Evolutionary conservation across 1,284 basidiomycete genomes (phyloP).

Genomic region (Mrakiaceae sp.): DNA sequence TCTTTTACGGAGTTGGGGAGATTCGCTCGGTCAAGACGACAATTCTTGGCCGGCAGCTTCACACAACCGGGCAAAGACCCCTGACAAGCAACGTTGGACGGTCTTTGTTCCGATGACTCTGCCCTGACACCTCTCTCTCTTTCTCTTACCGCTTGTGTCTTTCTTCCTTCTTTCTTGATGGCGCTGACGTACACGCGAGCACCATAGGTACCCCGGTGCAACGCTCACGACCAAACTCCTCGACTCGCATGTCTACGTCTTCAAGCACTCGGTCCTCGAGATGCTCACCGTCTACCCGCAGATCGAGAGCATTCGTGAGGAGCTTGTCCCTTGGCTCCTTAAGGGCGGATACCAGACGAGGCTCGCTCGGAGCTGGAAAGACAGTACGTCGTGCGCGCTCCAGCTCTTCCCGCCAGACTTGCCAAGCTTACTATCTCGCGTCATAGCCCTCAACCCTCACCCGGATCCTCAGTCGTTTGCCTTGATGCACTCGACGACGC

Average conservation of each 20-base stretch:
- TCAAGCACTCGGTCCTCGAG: constrained; percentile 62
- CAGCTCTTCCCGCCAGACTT: neutral
- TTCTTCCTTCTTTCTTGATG: neutral
- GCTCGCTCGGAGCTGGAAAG: constrained; percentile 27
- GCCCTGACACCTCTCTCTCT: neutral
- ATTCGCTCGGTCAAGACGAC: constrained; percentile 13
- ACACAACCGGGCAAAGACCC: too few species aligned
- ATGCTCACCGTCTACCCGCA: constrained; percentile 48
- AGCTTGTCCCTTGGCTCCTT: constrained; percentile 80
- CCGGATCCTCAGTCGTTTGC: constrained; percentile 33
- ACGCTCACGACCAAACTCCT: constrained; percentile 58
- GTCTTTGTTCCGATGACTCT: neutral
- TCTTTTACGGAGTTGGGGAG: neutral
- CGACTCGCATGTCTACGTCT: constrained; percentile 85
- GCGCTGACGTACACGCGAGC: neutral
- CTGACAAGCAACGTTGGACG: too few species aligned
- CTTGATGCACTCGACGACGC: constrained; percentile 31
- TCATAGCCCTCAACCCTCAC: constrained; percentile 29
- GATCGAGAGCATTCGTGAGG: constrained; percentile 68
- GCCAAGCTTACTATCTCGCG: neutral
- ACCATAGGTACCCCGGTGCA: constrained; percentile 55
- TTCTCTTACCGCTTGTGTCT: neutral
- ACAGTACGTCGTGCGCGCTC: constrained; percentile 24
- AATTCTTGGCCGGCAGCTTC: neutral
- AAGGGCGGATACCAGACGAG: constrained; percentile 56